phyloP scores from a whole-genome alignment of 2,329 filamentous ascomycete species.

The Chalara sp. region DNA sequence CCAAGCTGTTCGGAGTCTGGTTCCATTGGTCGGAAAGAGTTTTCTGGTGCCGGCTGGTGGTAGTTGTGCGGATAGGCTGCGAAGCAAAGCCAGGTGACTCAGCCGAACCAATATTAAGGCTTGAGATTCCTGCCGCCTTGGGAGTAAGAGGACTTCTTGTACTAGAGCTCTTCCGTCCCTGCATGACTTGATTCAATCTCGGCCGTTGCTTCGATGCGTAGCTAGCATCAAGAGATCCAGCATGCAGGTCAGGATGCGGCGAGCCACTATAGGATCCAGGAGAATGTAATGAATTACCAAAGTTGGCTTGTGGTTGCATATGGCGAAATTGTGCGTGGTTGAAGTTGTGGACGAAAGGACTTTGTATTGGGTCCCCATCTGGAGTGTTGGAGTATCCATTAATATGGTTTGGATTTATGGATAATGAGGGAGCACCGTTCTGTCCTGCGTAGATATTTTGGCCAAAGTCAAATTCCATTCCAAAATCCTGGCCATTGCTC shows the following conservation, averaged over 20 bases:
- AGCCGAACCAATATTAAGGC: slow-evolving; percentile 57
- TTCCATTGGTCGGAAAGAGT: slow-evolving; percentile 86
- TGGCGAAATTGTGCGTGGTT: slow-evolving; percentile 70
- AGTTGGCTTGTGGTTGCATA: slow-evolving; percentile 52
- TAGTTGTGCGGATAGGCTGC: slow-evolving; percentile 69
- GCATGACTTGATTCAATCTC: slow-evolving; percentile 55
- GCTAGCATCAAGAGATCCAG: slow-evolving; percentile 32
- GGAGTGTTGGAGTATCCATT: slow-evolving; percentile 86
- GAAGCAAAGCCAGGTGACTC: slow-evolving; percentile 66
- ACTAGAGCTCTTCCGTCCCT: slow-evolving; percentile 63
- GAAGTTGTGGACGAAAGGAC: slow-evolving; percentile 76
- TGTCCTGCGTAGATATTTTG: slow-evolving; percentile 47
- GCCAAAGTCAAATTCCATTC: slow-evolving; percentile 49
- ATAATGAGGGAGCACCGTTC: slow-evolving; percentile 47
- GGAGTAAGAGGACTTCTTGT: slow-evolving; percentile 77
- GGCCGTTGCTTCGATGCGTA: slow-evolving; percentile 52
- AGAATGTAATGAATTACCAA: slow-evolving; percentile 47
- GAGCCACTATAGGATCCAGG: slow-evolving; percentile 44
- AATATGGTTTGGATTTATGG: slow-evolving; percentile 60
- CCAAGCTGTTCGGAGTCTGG: slow-evolving; percentile 74
- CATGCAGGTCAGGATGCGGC: slow-evolving; percentile 44
- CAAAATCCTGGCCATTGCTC: slow-evolving; percentile 49
- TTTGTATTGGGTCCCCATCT: slow-evolving; percentile 86
- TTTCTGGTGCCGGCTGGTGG: slow-evolving; percentile 64
- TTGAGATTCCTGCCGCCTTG: slow-evolving; percentile 71